Evolutionary conservation across 345 rosid species (phyloP), one percentile per base, ranked within the genome.

Genomic region (Aquilaria malaccensis): DNA sequence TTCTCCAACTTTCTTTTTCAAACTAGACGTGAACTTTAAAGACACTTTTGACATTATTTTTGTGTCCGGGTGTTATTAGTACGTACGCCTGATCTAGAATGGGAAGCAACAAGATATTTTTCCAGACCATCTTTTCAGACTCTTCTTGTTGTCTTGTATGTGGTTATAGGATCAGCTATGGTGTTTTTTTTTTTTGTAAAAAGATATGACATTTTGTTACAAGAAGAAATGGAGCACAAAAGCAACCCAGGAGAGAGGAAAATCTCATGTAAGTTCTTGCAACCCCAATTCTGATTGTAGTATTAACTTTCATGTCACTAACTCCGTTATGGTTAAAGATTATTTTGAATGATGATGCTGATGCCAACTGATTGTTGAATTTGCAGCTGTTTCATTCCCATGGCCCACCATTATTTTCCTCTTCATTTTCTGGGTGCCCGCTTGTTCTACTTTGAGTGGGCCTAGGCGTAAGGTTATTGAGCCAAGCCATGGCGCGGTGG

Each of bases 401-500:
- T 66, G 70, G 67, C 46, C 51, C 29, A 2, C 55, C 51, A 13
- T 50, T 29, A 4, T 11, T 7, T 29, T 65, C 57, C 66, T 57
- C 65, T 58, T 67, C 49, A 13, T 67, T 45, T 9, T 56, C 3
- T 30, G 58, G 45, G 55, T 65, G 50, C 14, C 65, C 50, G 53
- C 58, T 32, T 29, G 9, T 63, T 62, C 64, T 10, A 52, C 29
- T 15, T 29, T 22, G 55, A 56, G 3, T 11, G 58, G 1, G 1
- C 47, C 1, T 10, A 55, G 77, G 58, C 66, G 31, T 0, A 77
- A 76, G 61, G 67, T 64, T 11, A 60, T 80, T n/a, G 70, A 66
- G 6, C 67, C 59, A 3, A 61, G 2, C 13, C 75, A 60, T 0
- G 86, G 86, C 1, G 86, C 77, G 7, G 88, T 83, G 41, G 88